Percentiles rank a stretch among this genome's conserved stretches.
Conservation (phyloP, 225 moss, liverwort and hornwort species). For the Sphagnum tenellum region DNA sequence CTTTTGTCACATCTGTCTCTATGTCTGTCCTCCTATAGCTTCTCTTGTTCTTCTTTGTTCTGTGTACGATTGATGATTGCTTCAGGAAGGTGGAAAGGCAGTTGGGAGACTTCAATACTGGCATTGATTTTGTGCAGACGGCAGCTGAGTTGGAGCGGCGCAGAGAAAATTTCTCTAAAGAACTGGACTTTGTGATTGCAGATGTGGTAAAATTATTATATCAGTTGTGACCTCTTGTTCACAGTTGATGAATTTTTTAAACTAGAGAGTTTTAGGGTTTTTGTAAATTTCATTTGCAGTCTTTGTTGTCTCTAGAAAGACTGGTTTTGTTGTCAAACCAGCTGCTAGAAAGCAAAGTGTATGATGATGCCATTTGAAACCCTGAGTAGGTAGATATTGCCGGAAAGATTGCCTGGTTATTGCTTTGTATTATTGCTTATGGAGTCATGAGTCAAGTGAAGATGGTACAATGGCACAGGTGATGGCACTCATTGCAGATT, state of each 20-base stretch:
- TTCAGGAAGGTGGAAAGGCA: not conserved
- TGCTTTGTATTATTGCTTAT: too few species aligned
- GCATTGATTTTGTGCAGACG: conserved; percentile 35
- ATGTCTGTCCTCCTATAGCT: not conserved
- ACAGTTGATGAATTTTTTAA: not conserved
- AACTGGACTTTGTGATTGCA: conserved; percentile 87
- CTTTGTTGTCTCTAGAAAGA: not conserved
- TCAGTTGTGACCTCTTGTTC: conserved; percentile 1
- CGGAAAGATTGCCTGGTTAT: too few species aligned
- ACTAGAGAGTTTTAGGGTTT: not conserved
- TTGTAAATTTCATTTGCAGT: too few species aligned
- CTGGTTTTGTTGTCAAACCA: not conserved
- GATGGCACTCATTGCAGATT: conserved; percentile 93
- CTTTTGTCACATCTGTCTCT: too few species aligned
- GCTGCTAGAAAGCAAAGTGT: not conserved
- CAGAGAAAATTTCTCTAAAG: conserved; percentile 75
- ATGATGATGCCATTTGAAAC: too few species aligned
- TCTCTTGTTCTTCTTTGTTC: not conserved
- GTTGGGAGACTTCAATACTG: not conserved
- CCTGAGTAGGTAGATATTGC: too few species aligned
- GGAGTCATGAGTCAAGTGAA: conserved; percentile 2
- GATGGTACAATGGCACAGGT: conserved; percentile 25
- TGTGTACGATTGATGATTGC: not conserved
- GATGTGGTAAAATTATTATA: conserved; percentile 55
- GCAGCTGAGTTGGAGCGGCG: conserved; percentile 94